Conservation (phyloP, 2,329 filamentous ascomycete genomes). For the Diplodia intermedia region DNA sequence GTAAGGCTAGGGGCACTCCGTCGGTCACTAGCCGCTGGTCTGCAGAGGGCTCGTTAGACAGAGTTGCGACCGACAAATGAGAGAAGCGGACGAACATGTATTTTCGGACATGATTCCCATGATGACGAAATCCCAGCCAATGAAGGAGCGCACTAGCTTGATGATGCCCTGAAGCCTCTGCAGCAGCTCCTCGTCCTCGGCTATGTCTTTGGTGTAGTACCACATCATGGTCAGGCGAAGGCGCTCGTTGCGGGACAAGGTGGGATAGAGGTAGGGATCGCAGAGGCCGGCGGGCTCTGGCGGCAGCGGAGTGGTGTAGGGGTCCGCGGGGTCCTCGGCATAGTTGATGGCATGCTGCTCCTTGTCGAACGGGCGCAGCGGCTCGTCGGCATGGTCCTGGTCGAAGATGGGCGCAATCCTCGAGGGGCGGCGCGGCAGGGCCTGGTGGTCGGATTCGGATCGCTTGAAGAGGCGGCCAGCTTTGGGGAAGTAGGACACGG, state of each 20-base stretch:
- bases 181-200: slow-evolving; percentile 52
- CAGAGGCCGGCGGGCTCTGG: slow-evolving; percentile 35
- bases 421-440: slow-evolving; percentile 26
- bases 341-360: slow-evolving; percentile 22
- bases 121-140: slow-evolving; percentile 56
- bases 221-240: slow-evolving; percentile 51
- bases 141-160: slow-evolving; percentile 50
- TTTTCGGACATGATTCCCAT: slow-evolving; percentile 54
- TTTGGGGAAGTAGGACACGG: slow-evolving; percentile 34
- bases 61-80: neutral
- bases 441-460: neutral
- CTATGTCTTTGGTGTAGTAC: slow-evolving; percentile 54
- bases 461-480: slow-evolving; percentile 16
- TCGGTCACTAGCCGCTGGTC: slow-evolving; percentile 52
- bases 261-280: slow-evolving; percentile 46
- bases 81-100: slow-evolving; percentile 38
- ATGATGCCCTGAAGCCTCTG: slow-evolving; percentile 54
- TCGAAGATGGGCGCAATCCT: slow-evolving; percentile 33
- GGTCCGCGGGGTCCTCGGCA: neutral
- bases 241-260: slow-evolving; percentile 47
- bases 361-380: slow-evolving; percentile 31
- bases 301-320: slow-evolving; percentile 35
- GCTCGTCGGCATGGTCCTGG: neutral
- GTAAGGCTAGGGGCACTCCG: slow-evolving; percentile 51
- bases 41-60: neutral